Evolutionary conservation across 2,329 filamentous ascomycete genomes (phyloP).

Genomic region (Eutypa lata): DNA sequence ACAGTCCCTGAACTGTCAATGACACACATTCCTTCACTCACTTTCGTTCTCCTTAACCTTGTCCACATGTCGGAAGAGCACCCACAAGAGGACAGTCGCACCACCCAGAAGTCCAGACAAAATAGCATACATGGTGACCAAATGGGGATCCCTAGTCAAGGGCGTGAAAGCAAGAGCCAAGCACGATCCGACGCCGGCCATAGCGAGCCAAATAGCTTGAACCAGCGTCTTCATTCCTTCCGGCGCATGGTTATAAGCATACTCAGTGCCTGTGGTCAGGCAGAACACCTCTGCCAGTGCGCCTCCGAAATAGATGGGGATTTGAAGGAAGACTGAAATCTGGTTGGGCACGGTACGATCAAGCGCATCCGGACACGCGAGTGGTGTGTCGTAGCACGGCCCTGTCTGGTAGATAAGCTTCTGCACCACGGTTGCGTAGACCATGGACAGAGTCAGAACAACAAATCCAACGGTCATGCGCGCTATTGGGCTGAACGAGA

Average conservation of each 20-base stretch:
- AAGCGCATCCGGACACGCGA: constrained; percentile 22
- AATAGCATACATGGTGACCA: constrained; percentile 7
- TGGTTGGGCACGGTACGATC: constrained; percentile 21
- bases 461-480: not conserved
- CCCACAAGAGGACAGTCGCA: too few relatives aligned
- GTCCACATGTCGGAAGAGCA: too few relatives aligned
- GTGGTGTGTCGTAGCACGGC: constrained; percentile 15
- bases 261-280: constrained; percentile 10
- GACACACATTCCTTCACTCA: too few relatives aligned
- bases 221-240: constrained; percentile 7
- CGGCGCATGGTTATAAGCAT: constrained; percentile 9
- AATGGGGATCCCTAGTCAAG: constrained; percentile 7
- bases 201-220: constrained; percentile 5
- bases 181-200: constrained; percentile 4
- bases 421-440: constrained; percentile 47
- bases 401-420: constrained; percentile 31
- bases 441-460: constrained; percentile 31
- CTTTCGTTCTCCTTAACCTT: too few relatives aligned
- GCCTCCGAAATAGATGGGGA: constrained; percentile 32
- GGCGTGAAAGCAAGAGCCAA: constrained; percentile 10
- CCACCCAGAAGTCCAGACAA: constrained; percentile 3
- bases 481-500: not conserved
- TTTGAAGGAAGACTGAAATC: constrained; percentile 37
- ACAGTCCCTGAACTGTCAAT: too few relatives aligned
- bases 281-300: constrained; percentile 9